Percentiles rank a stretch among this genome's conserved stretches.
Evolutionary conservation across 371 early-diverging fungal genomes (phyloP).

Genomic region (Phascolomyces articulosus): DNA sequence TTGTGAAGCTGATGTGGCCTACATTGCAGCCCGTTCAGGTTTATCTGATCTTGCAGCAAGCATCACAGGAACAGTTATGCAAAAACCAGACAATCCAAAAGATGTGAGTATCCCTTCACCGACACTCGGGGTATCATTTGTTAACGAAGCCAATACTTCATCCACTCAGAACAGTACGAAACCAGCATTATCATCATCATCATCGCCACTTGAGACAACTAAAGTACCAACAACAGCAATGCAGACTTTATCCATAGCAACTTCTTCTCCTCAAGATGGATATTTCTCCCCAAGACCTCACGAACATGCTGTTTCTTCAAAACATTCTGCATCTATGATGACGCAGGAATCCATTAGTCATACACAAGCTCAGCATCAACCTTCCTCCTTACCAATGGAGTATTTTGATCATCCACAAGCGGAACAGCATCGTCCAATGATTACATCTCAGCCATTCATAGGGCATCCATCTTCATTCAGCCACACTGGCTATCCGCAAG

Average conservation of each 20-base stretch:
- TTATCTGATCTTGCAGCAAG: not conserved
- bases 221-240: not conserved
- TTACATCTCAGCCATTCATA: not conserved
- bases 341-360: not conserved
- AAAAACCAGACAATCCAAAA: conserved; percentile 2
- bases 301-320: not conserved
- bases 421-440: not conserved
- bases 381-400: not conserved
- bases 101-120: not conserved
- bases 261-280: not conserved
- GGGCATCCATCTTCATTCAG: too few relatives aligned
- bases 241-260: not conserved
- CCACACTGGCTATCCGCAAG: too few relatives aligned
- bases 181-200: not conserved
- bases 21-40: conserved; percentile 22
- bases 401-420: not conserved
- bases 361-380: not conserved
- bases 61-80: not conserved
- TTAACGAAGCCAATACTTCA: not conserved
- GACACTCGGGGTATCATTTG: not conserved
- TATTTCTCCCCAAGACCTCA: not conserved
- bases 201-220: not conserved
- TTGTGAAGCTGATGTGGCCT: conserved; percentile 36
- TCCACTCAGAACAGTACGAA: not conserved
- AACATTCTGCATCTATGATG: not conserved